Evolutionary conservation across 2,329 filamentous ascomycete species (phyloP), one percentile per base, ranked within the genome.

Genomic region (Cyanodermella asteris): DNA sequence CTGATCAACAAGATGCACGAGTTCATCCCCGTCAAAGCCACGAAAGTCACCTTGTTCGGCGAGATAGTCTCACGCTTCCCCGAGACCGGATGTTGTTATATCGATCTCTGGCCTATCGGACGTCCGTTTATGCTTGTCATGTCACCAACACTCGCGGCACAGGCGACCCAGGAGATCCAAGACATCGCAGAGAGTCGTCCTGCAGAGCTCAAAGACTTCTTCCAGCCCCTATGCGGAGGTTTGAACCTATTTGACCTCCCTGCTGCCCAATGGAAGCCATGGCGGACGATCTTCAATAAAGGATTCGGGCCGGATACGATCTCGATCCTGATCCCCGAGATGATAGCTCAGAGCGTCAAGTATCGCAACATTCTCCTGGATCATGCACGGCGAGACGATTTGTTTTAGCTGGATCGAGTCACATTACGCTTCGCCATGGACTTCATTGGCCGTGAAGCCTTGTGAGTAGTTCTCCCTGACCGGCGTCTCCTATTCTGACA

Each of bases 301-400:
- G 36, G 29, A 10, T 38, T 38, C 22, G 24, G 28, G 18, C 7
- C 30, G n/a, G 27, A 30, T n/a, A n/a, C n/a, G n/a, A n/a, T n/a
- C n/a, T n/a, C n/a, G n/a, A n/a, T n/a, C n/a, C n/a, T n/a, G n/a
- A n/a, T n/a, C n/a, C n/a, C n/a, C n/a, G n/a, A n/a, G n/a, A n/a
- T n/a, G n/a, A n/a, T n/a, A n/a, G n/a, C n/a, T n/a, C n/a, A n/a
- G n/a, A n/a, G n/a, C n/a, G 7, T 22, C n/a, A n/a, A 6, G 7
- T 26, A 23, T 22, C 13, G 10, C 6, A 18, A 22, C 6, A 26
- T 9, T 7, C 13, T 26, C 12, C 16, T 6, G 17, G 16, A 14
- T 13, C 20, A 22, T 11, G 28, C 28, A 9, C 7, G 15, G 12
- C 16, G 28, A 11, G 15, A 13, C 13, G 18, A 28, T 9, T 22